Base-by-base conservation (phyloP, 2,329 filamentous ascomycete species). In the Aspergillus sp. region DNA sequence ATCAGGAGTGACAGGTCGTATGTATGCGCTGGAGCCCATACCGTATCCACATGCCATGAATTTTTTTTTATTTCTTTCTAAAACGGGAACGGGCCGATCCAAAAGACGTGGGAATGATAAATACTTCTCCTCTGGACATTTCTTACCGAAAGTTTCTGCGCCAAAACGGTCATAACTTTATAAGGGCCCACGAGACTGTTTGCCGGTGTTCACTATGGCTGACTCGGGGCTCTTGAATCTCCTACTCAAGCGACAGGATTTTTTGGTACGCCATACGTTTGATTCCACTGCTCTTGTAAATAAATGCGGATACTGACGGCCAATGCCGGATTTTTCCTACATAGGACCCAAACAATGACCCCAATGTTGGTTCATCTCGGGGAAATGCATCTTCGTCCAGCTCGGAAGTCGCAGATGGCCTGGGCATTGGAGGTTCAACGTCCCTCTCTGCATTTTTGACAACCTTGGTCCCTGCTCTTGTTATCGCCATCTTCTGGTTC, bases 391-490 rank as follows among this genome's bases (percentile, higher is more conserved):
- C 66, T 10, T 63, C 68, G 6, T 60, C 59, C 2, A 60, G 62
- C 3, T 60, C 63, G 10, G 60, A 69, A 19, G 51, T 62, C 4
- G 55, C 64, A 12, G 53, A 57, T 25, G 52, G 50, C 6, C 51
- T 71, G 20, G 67, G 61, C 2, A 60, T 63, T 19, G 57, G 49
- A 6, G 60, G 59, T 12, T 73, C 76, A 22, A 78, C 74, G n/a
- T 80, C 78, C 3, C 61, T 74, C 25, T 77, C 72, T 4, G 66
- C 67, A 1, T 61, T 78, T 46, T 47, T 77, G 17, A 72, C 72
- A 20, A 78, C 75, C n/a, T 62, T 78, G 13, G 59, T 74, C 6
- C 75, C 75, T 2, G 65, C 72, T 4, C 56, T 74, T 45, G 48
- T 75, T 37, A 67, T 76, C 45, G 68, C 74, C 5, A 45, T 60